Evolutionary conservation across 2,329 filamentous ascomycete genomes (phyloP).

Genomic region (Exophiala bonariae): DNA sequence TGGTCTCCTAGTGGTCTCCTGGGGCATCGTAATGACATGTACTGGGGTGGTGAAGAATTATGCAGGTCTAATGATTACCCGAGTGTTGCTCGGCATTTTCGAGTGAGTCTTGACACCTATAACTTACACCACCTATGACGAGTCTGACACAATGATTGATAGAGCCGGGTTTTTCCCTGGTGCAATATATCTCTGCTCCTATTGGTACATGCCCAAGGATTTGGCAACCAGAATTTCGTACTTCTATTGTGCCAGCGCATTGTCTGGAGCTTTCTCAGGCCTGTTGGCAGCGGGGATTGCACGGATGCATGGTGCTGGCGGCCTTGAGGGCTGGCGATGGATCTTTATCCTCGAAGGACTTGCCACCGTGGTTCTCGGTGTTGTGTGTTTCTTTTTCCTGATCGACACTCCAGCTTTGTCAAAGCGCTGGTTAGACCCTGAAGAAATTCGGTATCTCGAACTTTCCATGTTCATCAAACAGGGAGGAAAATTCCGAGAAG

Average conservation of each 20-base stretch:
- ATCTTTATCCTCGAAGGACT: constrained; percentile 56
- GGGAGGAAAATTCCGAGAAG: constrained; percentile 10
- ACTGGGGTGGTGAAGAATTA: constrained; percentile 51
- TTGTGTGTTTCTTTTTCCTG: constrained; percentile 44
- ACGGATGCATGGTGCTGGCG: constrained; percentile 51
- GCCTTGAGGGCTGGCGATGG: constrained; percentile 50
- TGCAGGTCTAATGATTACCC: constrained; percentile 44
- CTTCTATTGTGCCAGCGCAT: constrained; percentile 46
- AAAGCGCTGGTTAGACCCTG: constrained; percentile 11
- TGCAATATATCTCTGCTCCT: constrained; percentile 43
- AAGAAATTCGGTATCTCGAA: constrained; percentile 13
- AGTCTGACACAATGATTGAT: background rate
- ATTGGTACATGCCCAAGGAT: constrained; percentile 46
- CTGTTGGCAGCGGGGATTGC: constrained; percentile 52
- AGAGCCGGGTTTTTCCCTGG: constrained; percentile 41
- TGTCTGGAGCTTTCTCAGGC: constrained; percentile 55
- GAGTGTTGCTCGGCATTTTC: constrained; percentile 45
- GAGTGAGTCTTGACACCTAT: constrained; percentile 24
- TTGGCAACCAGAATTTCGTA: constrained; percentile 41
- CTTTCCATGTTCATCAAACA: constrained; percentile 18
- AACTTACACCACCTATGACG: background rate
- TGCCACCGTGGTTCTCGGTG: constrained; percentile 42
- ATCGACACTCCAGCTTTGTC: constrained; percentile 44
- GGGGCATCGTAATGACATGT: constrained; percentile 51
- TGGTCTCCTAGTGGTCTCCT: constrained; percentile 33